Base-by-base conservation (phyloP, 1,284 basidiomycete genomes). In the Vanrija pseudolonga region DNA sequence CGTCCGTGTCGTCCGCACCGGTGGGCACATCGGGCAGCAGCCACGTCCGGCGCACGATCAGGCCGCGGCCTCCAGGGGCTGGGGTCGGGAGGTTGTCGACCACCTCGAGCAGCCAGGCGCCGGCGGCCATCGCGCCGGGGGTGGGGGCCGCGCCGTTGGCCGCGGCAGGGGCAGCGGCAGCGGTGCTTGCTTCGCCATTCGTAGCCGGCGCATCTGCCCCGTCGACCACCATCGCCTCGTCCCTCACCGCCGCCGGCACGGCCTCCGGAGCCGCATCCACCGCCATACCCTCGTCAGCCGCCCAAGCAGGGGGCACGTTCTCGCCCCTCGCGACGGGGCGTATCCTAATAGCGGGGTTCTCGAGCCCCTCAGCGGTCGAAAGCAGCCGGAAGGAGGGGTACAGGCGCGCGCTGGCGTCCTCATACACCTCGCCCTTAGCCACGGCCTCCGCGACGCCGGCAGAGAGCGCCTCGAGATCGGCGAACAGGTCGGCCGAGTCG, bases 31-130 rank as follows among this genome's bases (percentile, higher is more conserved):
- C 45, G 0, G 58, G 36, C 20, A 41, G 23, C 6, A 71, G 60
- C 68, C 67, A 69, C 19, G 62, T 59, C 2, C 64, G 57, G 11
- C 68, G 49, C 8, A 69, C 66, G 11, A 67, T 61, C n/a, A 72
- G 24, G 0, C 67, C 68, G 24, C 50, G 56, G 3, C 50, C 46
- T 11, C 54, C 26, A 0, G 50, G 32, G 2, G 43, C n/a, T 3
- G 44, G 44, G 20, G 17, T 24, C 2, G 7, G 32, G 4, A 15
- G 12, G 36, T 53, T 49, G 46, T 60, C 55, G 18, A 56, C 50
- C 23, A 43, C 24, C 32, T 60, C 58, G 24, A 57, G 22, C 19
- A 55, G 32, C 58, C 58, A 60, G 1, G 37, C 17, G 47, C 58
- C 58, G n/a, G 38, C 28, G 26, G 50, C 54, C 32, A 55, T 50